Percentiles rank a stretch among this genome's conserved stretches.
These are phyloP conservation scores for Colletotrichum karsti DNA, from an alignment of 2,329 filamentous ascomycete genomes.

Conservation along the genomic window DNA sequence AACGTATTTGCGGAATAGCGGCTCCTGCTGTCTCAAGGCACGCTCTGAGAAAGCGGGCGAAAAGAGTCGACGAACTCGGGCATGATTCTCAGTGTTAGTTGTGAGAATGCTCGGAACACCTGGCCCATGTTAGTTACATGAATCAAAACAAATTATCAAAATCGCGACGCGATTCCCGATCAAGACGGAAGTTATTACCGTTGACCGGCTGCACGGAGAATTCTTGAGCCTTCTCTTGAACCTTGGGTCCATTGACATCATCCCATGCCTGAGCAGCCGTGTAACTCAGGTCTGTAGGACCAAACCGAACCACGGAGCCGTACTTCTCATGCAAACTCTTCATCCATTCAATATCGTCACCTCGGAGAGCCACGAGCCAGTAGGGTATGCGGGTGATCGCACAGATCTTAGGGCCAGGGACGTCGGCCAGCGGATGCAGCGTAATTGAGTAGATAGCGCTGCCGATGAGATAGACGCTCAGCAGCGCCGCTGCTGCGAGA, in stretches of 20 bases:
- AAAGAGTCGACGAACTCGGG: slow-evolving; percentile 30
- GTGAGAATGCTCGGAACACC: slow-evolving; percentile 31
- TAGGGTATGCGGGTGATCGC: slow-evolving; percentile 35
- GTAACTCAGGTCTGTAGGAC: slow-evolving; percentile 34
- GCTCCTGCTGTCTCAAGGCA: slow-evolving; percentile 31
- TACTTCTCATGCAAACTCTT: slow-evolving; percentile 31
- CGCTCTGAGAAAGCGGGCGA: slow-evolving; percentile 33
- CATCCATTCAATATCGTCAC: slow-evolving; percentile 33
- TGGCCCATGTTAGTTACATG: background rate
- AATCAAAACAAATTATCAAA: no score
- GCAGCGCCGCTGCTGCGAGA: background rate
- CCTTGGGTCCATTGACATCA: slow-evolving; percentile 29
- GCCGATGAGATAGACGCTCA: slow-evolving; percentile 9
- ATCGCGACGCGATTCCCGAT: no score
- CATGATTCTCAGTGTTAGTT: slow-evolving; percentile 29
- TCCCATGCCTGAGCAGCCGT: slow-evolving; percentile 32
- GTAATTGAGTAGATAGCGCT: slow-evolving; percentile 32
- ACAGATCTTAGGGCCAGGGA: slow-evolving; percentile 31
- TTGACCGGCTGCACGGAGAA: slow-evolving; percentile 31
- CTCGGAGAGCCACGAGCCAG: slow-evolving; percentile 31
- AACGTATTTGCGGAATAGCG: slow-evolving; percentile 43
- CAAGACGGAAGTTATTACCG: background rate
- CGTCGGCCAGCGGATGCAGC: slow-evolving; percentile 33
- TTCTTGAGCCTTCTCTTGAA: slow-evolving; percentile 26
- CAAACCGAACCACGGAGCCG: slow-evolving; percentile 32